Conservation (phyloP, 108 stramenopile genomes). For the Fistulifera solaris region DNA sequence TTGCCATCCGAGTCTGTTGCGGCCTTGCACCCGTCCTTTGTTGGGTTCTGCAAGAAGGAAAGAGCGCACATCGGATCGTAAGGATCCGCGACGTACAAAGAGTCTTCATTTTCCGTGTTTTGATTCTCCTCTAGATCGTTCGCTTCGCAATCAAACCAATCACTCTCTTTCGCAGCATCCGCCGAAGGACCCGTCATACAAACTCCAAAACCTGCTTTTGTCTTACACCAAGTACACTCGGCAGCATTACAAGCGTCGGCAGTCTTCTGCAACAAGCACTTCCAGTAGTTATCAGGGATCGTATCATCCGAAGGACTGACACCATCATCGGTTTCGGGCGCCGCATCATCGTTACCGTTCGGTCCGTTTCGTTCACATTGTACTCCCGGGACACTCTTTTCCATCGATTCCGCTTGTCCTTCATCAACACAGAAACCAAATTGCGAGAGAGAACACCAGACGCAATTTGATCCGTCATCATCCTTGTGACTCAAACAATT, state of each 20-base stretch:
- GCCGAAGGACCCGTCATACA: constrained; percentile 25
- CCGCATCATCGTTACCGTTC: constrained; percentile 14
- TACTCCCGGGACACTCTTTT: constrained; percentile 17
- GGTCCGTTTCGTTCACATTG: constrained; percentile 18
- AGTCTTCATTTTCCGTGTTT: no score
- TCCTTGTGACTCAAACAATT: neutral
- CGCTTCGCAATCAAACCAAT: constrained; percentile 18
- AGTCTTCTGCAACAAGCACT: constrained; percentile 20
- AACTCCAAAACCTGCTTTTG: constrained; percentile 22
- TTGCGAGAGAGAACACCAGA: constrained; percentile 18
- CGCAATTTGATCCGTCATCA: constrained; percentile 17
- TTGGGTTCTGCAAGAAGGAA: constrained; percentile 8
- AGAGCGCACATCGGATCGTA: constrained; percentile 10
- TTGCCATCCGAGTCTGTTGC: constrained; percentile 20
- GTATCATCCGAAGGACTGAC: constrained; percentile 10
- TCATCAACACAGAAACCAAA: constrained; percentile 30
- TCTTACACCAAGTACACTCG: constrained; percentile 30
- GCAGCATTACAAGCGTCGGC: constrained; percentile 8
- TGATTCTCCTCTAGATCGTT: constrained; percentile 4
- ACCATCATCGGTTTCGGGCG: constrained; percentile 10
- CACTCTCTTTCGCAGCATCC: constrained; percentile 10
- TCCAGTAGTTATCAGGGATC: constrained; percentile 19
- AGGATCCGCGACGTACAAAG: constrained; percentile 4
- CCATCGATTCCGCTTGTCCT: constrained; percentile 23
- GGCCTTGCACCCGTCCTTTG: constrained; percentile 2